phyloP scores from a whole-genome alignment of 2,329 filamentous ascomycete genomes.

The Apiospora sp. region DNA sequence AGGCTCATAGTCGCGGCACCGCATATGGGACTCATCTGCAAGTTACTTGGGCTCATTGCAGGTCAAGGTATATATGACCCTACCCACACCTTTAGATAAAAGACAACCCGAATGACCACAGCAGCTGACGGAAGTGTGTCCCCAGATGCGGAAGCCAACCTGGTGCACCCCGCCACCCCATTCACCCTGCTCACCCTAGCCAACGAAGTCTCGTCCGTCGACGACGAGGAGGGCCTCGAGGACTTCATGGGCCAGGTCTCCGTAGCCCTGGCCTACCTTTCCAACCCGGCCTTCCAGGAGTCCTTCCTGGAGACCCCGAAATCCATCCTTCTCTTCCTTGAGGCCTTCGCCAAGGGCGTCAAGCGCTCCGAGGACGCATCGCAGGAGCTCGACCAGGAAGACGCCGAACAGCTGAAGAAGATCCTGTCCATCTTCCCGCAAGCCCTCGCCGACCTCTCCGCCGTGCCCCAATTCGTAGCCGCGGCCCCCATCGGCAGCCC shows the following conservation, averaged over 20 bases:
- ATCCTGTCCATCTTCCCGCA: conserved; percentile 60
- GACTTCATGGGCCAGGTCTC: conserved; percentile 61
- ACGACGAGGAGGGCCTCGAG: conserved; percentile 54
- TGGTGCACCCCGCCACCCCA: conserved; percentile 56
- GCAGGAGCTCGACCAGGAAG: conserved; percentile 52
- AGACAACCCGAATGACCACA: background rate
- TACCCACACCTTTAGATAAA: background rate
- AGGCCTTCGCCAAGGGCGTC: conserved; percentile 54
- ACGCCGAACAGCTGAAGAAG: conserved; percentile 54
- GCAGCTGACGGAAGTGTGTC: conserved; percentile 29
- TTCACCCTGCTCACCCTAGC: conserved; percentile 60
- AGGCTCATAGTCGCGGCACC: conserved; percentile 50
- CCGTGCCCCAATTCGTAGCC: conserved; percentile 54
- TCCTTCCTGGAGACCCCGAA: conserved; percentile 51
- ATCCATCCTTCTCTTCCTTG: conserved; percentile 54
- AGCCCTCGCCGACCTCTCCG: conserved; percentile 59
- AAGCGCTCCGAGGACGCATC: conserved; percentile 49
- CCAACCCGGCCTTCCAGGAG: conserved; percentile 59
- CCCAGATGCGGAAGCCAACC: conserved; percentile 55
- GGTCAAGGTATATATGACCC: conserved; percentile 51
- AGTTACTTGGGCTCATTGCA: conserved; percentile 62
- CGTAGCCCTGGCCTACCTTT: conserved; percentile 63
- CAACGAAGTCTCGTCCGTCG: conserved; percentile 42
- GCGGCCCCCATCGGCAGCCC: conserved; percentile 52
- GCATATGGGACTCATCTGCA: conserved; percentile 62